Conservation (phyloP, 208 protist genomes). For the Acanthamoeba castellanii region DNA sequence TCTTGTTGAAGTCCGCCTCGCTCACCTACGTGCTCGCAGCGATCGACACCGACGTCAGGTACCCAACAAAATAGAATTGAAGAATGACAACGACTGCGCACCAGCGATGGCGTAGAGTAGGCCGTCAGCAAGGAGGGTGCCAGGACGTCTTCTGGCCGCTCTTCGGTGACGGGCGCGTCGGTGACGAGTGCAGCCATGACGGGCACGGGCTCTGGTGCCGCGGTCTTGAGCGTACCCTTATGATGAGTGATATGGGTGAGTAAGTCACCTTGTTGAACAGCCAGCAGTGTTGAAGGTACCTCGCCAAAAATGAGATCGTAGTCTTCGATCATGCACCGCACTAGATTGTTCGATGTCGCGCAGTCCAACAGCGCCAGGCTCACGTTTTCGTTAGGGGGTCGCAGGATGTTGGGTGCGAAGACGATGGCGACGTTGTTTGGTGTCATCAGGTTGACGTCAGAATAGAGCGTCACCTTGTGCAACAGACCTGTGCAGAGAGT, state of each 20-base stretch:
- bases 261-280: no score
- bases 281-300: background rate
- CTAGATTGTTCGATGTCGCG: background rate
- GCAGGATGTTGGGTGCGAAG: conserved; percentile 43
- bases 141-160: background rate
- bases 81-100: no score
- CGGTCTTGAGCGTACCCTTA: background rate
- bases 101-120: no score
- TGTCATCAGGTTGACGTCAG: conserved; percentile 9
- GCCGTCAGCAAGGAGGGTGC: background rate
- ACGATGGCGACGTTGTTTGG: conserved; percentile 58
- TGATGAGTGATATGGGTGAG: no score
- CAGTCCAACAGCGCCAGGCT: conserved; percentile 12
- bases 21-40: no score
- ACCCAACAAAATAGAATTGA: no score
- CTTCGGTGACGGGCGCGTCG: background rate
- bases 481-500: conserved; percentile 16
- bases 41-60: no score
- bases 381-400: conserved; percentile 25
- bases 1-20: conserved; percentile 10
- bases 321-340: conserved; percentile 25
- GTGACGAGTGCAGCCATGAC: no score
- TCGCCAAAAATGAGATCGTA: conserved; percentile 28
- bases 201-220: background rate
- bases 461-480: conserved; percentile 20